These are phyloP conservation scores for Claviceps arundinis DNA, from an alignment of 2,329 filamentous ascomycete species.

Conservation along the genomic window DNA sequence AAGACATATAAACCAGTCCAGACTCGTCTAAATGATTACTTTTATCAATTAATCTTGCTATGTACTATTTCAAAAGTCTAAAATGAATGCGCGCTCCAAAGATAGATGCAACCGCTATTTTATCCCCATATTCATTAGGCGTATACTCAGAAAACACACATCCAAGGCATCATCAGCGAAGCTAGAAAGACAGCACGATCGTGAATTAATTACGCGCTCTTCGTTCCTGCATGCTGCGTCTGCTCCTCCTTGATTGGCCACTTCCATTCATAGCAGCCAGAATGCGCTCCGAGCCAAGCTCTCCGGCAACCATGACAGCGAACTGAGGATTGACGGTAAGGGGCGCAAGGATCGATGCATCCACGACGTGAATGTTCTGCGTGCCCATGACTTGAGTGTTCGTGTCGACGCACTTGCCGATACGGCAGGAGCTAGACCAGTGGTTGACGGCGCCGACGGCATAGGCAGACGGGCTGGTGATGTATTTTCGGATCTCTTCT, in stretches of 20 bases:
- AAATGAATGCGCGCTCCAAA: too few species aligned
- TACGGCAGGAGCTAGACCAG: conserved; percentile 37
- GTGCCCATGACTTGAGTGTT: conserved; percentile 34
- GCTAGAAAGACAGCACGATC: too few species aligned
- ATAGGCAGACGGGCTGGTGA: conserved; percentile 33
- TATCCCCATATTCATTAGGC: too few species aligned
- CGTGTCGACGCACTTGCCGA: conserved; percentile 35
- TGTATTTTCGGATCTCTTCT: conserved; percentile 35
- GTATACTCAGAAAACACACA: too few species aligned
- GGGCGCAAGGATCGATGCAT: conserved; percentile 34
- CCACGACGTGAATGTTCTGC: conserved; percentile 36
- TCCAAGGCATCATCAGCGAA: too few species aligned
- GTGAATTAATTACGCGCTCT: neutral
- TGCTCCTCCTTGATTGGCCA: neutral
- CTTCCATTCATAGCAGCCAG: conserved; percentile 1
- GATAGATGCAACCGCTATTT: too few species aligned
- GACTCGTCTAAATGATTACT: too few species aligned
- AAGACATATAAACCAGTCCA: too few species aligned
- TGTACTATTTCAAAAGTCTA: too few species aligned
- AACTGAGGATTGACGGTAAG: conserved; percentile 42
- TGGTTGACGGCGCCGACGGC: conserved; percentile 38
- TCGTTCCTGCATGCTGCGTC: neutral
- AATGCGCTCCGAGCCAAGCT: conserved; percentile 37
- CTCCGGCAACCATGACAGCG: conserved; percentile 39
- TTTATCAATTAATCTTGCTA: too few species aligned